A percentile compares a stretch with the other conserved stretches of the same genome.
phyloP scores from a whole-genome alignment of 441 rosid species.

The Raphanus hybrid region DNA sequence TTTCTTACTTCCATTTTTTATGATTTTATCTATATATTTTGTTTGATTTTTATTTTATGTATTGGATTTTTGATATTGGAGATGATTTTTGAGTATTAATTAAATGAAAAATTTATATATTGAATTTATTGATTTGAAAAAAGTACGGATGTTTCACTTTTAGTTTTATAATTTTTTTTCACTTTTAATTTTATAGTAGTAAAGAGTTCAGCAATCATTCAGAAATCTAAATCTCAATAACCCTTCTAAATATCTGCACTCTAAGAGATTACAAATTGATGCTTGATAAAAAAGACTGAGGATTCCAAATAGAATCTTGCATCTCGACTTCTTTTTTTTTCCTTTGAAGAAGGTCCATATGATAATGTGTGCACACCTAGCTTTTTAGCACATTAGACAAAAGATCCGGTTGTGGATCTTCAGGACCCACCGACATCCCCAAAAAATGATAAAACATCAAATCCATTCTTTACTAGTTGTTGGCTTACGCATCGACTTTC shows the following conservation, averaged over 20 bases:
- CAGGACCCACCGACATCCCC: conserved; percentile 32
- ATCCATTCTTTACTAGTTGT: conserved; percentile 23
- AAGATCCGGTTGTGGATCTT: conserved; percentile 33
- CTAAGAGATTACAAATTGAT: background rate
- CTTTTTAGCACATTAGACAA: conserved; percentile 19
- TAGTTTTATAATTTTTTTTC: background rate
- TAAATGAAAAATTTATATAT: background rate
- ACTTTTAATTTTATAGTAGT: background rate
- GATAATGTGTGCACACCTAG: background rate
- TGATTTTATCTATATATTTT: no score
- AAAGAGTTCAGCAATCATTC: background rate
- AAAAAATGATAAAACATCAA: conserved; percentile 26
- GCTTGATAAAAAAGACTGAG: background rate
- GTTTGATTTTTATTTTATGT: no score
- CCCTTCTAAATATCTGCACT: background rate
- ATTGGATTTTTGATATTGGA: background rate
- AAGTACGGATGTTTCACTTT: background rate
- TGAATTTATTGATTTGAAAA: background rate
- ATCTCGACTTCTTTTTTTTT: background rate
- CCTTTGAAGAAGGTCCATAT: background rate
- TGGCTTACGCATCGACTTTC: conserved; percentile 35
- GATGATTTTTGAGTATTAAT: background rate
- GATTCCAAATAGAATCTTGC: conserved; percentile 14
- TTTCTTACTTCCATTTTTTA: no score
- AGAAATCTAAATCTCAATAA: background rate